Percentiles rank a stretch among this genome's conserved stretches.
Conservation (phyloP, 2,329 filamentous ascomycete genomes). For the Clarireedia hainanense region DNA sequence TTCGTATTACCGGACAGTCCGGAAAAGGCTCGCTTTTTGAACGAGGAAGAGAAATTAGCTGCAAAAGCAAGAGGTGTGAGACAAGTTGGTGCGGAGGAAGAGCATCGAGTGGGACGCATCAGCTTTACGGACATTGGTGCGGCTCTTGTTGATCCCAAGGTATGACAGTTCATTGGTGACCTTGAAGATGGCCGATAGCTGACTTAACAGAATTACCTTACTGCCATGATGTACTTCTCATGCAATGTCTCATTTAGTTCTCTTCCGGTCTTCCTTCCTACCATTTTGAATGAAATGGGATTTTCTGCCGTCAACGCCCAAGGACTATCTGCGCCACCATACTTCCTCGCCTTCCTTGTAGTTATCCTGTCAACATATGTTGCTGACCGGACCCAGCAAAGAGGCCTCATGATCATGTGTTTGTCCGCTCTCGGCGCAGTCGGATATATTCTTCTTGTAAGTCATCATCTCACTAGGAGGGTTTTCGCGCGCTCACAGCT, state of each 20-base stretch:
- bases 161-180: slow-evolving; percentile 1
- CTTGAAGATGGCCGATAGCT: not conserved
- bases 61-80: slow-evolving; percentile 45
- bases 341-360: slow-evolving; percentile 57
- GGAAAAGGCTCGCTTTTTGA: slow-evolving; percentile 41
- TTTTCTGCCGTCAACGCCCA: slow-evolving; percentile 60
- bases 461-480: not conserved
- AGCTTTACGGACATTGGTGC: slow-evolving; percentile 39
- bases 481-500: too few relatives aligned
- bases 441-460: slow-evolving; percentile 58
- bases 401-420: slow-evolving; percentile 49
- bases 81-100: slow-evolving; percentile 42
- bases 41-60: slow-evolving; percentile 38
- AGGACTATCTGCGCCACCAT: slow-evolving; percentile 64
- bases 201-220: slow-evolving; percentile 18
- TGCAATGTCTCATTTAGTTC: slow-evolving; percentile 59
- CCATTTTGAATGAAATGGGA: slow-evolving; percentile 58
- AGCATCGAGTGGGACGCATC: slow-evolving; percentile 39
- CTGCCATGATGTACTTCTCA: slow-evolving; percentile 46
- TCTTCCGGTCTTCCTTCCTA: slow-evolving; percentile 56
- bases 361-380: slow-evolving; percentile 54
- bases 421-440: slow-evolving; percentile 49
- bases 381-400: slow-evolving; percentile 58
- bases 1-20: slow-evolving; percentile 47
- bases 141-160: slow-evolving; percentile 39